phyloP scores from a whole-genome alignment of 202 grass and related monocot genomes.

The Musa balbisiana region DNA sequence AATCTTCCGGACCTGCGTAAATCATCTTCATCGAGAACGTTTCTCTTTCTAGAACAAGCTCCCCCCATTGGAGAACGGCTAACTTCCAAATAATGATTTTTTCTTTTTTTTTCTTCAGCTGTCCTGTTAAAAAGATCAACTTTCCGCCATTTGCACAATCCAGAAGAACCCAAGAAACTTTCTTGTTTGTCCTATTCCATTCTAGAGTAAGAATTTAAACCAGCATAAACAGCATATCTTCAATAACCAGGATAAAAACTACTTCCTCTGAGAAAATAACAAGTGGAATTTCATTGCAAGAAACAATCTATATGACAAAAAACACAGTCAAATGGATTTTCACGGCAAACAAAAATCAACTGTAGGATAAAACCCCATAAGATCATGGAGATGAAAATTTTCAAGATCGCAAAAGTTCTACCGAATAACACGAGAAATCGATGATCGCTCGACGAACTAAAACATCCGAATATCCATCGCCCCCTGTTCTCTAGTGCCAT shows the following conservation, averaged over 20 bases:
- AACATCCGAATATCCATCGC: background rate
- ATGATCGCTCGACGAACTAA: background rate
- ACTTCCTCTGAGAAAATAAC: no score
- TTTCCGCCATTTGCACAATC: background rate
- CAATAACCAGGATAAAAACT: no score
- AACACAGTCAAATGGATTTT: background rate
- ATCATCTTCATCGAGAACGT: slow-evolving; percentile 39
- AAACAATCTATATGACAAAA: background rate
- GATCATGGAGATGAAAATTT: background rate
- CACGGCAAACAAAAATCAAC: background rate
- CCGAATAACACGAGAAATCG: background rate
- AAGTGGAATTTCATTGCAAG: background rate
- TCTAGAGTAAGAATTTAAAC: background rate
- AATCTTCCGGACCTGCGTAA: slow-evolving; percentile 39
- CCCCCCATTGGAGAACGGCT: slow-evolving; percentile 48
- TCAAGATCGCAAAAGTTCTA: background rate
- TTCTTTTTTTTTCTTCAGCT: background rate
- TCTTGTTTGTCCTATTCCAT: background rate
- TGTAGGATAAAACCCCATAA: background rate
- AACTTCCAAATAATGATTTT: background rate
- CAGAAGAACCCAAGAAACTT: background rate
- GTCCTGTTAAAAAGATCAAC: background rate
- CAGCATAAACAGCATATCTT: background rate
- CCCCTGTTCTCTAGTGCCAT: background rate
- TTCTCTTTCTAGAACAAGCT: slow-evolving; percentile 84